Base-by-base conservation (phyloP, 2,329 filamentous ascomycete genomes). In the Xylariales sp. region DNA sequence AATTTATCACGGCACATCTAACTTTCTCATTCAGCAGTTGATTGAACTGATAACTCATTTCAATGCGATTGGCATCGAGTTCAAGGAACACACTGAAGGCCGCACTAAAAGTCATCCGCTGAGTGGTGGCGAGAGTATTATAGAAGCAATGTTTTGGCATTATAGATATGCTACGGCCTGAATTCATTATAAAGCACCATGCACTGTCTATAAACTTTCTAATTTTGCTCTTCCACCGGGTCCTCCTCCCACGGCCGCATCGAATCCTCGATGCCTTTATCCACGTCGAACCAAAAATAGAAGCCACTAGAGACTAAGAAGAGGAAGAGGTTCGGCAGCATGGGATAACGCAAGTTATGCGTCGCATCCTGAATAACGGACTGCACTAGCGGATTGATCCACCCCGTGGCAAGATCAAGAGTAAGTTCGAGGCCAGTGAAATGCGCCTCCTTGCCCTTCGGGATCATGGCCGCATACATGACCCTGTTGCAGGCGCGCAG, bases 331-430 rank as follows among this genome's bases (percentile, higher is more conserved):
- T 62, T 67, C 12, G 63, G 63, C 8, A 71, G 63, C 63, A 71
- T 69, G 10, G 69, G 63, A 49, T 71, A 71, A 6, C 69, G 69
- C 57, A 71, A 49, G 23, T 71, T 67, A 46, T 71, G 69, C 12
- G 69, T 71, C 4, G 23, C 46, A 14, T 71, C 63, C 57, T 71
- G 69, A 28, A 71, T 69, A 12, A 62, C 69, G 3, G 67, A 65
- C 53, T 71, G 63, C 9, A 71, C 60, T 2, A 71, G 36, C 5
- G 69, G 63, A 28, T 67, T 67, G 41, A 71, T 68, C 67, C 67
- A 71, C 3, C 69, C 69, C 3, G 56, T 62, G 7, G 63, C 56
- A n/a, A 69, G 67, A 34, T 50, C 69, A 6, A 70, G 58, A 6
- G 62, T 68, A 30, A 70, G 28, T 18, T 65, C 62, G 9, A 70